Conservation (phyloP, 495 filamentous ascomycete species). For the Penicillium psychrofluorescens region DNA sequence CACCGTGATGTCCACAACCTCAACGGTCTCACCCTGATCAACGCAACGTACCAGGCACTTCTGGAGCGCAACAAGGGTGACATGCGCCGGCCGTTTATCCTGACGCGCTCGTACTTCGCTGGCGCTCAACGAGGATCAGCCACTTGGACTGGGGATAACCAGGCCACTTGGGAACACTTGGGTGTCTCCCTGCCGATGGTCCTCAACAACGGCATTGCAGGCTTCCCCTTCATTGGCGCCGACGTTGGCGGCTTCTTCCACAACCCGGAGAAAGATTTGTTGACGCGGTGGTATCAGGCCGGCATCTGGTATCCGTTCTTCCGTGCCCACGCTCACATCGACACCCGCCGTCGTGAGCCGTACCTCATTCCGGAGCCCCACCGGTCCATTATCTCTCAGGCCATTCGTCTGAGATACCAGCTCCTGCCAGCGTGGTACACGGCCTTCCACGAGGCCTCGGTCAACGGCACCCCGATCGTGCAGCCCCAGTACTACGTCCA, state of each 20-base stretch:
- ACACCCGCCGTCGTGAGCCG: slow-evolving; percentile 87
- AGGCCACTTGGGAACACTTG: slow-evolving; percentile 88
- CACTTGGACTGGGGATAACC: slow-evolving; percentile 99
- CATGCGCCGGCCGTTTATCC: slow-evolving; percentile 74
- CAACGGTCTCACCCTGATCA: slow-evolving; percentile 87
- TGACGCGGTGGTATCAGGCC: slow-evolving; percentile 92
- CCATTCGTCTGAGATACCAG: slow-evolving; percentile 80
- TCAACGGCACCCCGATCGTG: slow-evolving; percentile 78
- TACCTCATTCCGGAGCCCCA: slow-evolving; percentile 84
- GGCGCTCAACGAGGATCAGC: slow-evolving; percentile 84
- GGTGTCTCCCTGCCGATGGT: slow-evolving; percentile 84
- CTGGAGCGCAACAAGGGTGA: slow-evolving; percentile 75
- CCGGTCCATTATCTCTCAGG: slow-evolving; percentile 75
- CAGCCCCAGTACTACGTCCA: slow-evolving; percentile 88
- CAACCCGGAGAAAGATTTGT: slow-evolving; percentile 84
- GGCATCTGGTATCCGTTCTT: slow-evolving; percentile 99
- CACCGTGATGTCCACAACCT: slow-evolving; percentile 95
- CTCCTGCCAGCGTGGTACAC: slow-evolving; percentile 95
- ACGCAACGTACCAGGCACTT: slow-evolving; percentile 82
- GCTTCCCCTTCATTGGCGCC: slow-evolving; percentile 89
- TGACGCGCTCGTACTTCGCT: slow-evolving; percentile 86
- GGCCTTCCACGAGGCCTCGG: slow-evolving; percentile 81
- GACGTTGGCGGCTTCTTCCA: slow-evolving; percentile 98
- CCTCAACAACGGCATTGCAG: slow-evolving; percentile 81
- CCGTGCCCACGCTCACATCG: slow-evolving; percentile 96